phyloP scores from a whole-genome alignment of 2,329 filamentous ascomycete species.

The Aschersonia sp. region DNA sequence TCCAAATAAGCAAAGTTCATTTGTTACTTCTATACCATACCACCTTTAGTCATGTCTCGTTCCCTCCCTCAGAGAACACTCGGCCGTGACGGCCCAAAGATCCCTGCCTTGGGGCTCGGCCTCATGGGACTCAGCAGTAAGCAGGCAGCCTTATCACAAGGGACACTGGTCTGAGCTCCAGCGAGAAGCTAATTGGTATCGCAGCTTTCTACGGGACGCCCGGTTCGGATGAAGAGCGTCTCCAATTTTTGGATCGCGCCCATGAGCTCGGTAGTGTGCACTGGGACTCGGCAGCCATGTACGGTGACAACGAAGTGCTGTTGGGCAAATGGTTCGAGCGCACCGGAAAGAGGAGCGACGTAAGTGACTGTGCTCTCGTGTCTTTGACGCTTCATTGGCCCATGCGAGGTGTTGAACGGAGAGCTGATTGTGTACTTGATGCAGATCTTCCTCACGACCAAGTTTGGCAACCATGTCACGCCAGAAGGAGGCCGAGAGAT shows the following conservation, averaged over 20 bases:
- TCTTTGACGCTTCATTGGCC: no score
- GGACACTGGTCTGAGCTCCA: no score
- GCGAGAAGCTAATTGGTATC: no score
- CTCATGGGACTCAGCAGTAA: slow-evolving; percentile 26
- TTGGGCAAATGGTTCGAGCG: slow-evolving; percentile 35
- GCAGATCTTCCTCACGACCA: slow-evolving; percentile 30
- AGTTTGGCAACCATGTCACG: slow-evolving; percentile 15
- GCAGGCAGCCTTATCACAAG: no score
- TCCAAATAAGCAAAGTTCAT: no score
- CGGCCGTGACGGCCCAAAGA: slow-evolving; percentile 35
- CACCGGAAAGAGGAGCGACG: slow-evolving; percentile 28
- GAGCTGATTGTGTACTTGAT: no score
- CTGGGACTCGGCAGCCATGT: slow-evolving; percentile 35
- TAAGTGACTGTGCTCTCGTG: no score
- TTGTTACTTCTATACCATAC: neutral
- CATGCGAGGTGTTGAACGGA: no score
- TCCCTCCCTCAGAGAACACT: slow-evolving; percentile 13
- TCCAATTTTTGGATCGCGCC: slow-evolving; percentile 34
- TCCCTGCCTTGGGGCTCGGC: slow-evolving; percentile 36
- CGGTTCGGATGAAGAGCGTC: slow-evolving; percentile 1
- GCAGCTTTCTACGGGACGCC: no score
- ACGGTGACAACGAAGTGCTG: slow-evolving; percentile 32
- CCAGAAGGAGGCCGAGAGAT: neutral
- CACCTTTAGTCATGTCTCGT: neutral
- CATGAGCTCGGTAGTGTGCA: slow-evolving; percentile 33